Percentiles rank a stretch among this genome's conserved stretches.
phyloP scores from a whole-genome alignment of 495 filamentous ascomycete genomes.

The Aspergillus mulundensis region DNA sequence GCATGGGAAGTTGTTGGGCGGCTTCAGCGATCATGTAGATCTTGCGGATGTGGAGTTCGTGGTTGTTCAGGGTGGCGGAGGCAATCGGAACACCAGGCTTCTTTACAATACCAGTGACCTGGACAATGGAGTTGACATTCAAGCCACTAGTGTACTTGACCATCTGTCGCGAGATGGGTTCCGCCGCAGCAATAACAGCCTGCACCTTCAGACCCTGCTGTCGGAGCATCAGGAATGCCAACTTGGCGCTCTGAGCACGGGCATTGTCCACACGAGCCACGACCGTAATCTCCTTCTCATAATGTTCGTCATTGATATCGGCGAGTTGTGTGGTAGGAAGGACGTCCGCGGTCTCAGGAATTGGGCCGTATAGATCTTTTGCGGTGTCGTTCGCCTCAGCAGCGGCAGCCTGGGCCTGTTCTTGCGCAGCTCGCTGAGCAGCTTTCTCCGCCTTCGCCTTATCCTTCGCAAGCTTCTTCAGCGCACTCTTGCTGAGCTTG shows the following conservation, averaged over 20 bases:
- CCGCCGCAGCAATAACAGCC: slow-evolving; percentile 60
- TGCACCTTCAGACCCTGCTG: slow-evolving; percentile 80
- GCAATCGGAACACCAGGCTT: slow-evolving; percentile 71
- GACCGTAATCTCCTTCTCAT: slow-evolving; percentile 73
- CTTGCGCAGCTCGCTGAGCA: slow-evolving; percentile 49
- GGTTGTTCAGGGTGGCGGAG: slow-evolving; percentile 67
- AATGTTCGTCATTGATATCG: slow-evolving; percentile 51
- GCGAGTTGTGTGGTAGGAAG: slow-evolving; percentile 34
- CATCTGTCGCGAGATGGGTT: slow-evolving; percentile 66
- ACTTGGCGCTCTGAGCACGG: slow-evolving; percentile 82
- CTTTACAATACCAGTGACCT: slow-evolving; percentile 72
- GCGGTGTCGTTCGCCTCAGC: slow-evolving; percentile 63
- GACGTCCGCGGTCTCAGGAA: slow-evolving; percentile 39
- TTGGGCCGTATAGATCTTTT: slow-evolving; percentile 62
- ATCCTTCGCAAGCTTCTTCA: slow-evolving; percentile 66
- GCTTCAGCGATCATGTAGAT: slow-evolving; percentile 71
- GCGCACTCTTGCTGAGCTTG: slow-evolving; percentile 57
- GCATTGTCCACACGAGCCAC: slow-evolving; percentile 84
- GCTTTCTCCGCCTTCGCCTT: slow-evolving; percentile 64
- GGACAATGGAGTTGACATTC: slow-evolving; percentile 74
- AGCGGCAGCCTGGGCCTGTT: slow-evolving; percentile 46
- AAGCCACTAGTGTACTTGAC: slow-evolving; percentile 82
- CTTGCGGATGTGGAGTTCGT: slow-evolving; percentile 76
- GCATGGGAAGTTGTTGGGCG: slow-evolving; percentile 63
- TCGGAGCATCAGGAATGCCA: slow-evolving; percentile 86